Evolutionary conservation across 2,329 filamentous ascomycete genomes (phyloP).

Genomic region (Pseudogymnoascus sp.): DNA sequence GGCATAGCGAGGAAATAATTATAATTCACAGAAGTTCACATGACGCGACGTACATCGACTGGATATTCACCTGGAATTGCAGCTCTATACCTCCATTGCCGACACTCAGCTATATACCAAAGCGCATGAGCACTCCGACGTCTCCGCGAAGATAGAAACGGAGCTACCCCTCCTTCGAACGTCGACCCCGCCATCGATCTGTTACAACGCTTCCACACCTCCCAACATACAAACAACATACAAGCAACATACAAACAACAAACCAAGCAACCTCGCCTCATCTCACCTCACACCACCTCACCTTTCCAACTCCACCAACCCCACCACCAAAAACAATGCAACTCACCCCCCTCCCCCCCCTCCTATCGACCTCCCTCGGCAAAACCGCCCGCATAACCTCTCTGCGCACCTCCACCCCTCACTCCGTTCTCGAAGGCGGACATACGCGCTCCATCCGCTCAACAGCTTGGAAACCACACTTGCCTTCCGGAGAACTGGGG

Average conservation of each 20-base stretch:
- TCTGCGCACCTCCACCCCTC: slow-evolving; percentile 66
- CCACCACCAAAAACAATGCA: background rate
- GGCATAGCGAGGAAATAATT: too few species aligned
- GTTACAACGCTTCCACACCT: background rate
- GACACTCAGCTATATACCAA: background rate
- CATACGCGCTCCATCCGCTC: slow-evolving; percentile 85
- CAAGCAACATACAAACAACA: too few species aligned
- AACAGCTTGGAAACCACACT: slow-evolving; percentile 76
- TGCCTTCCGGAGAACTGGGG: slow-evolving; percentile 55
- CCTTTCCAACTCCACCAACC: too few species aligned
- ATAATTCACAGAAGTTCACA: too few species aligned
- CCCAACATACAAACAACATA: too few species aligned
- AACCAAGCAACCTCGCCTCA: background rate
- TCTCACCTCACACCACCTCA: too few species aligned
- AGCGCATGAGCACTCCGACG: background rate
- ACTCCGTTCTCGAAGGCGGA: slow-evolving; percentile 73
- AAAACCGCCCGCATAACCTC: slow-evolving; percentile 88
- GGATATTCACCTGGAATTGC: background rate
- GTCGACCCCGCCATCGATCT: background rate
- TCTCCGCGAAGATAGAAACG: background rate
- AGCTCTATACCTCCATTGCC: too few species aligned
- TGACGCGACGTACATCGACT: background rate
- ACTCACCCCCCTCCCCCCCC: slow-evolving; percentile 18
- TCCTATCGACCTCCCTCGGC: slow-evolving; percentile 80
- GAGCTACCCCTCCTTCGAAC: background rate